These are phyloP conservation scores for Blastobotrys chiropterorum DNA, from an alignment of 805 yeast species.

Conservation along the genomic window DNA sequence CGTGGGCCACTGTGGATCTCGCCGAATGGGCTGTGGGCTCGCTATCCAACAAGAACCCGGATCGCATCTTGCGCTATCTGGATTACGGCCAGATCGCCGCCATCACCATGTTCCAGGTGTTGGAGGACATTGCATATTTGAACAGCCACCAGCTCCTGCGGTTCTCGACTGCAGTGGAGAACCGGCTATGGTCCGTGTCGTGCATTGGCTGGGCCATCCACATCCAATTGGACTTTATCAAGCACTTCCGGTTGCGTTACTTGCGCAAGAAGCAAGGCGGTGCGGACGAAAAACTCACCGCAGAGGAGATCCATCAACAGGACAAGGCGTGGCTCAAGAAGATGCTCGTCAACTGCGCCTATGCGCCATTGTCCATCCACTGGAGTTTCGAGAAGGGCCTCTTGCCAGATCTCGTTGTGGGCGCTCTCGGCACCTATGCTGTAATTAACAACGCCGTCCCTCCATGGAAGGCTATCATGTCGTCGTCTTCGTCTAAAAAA, in stretches of 20 bases:
- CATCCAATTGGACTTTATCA: constrained; percentile 31
- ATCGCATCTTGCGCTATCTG: constrained; percentile 22
- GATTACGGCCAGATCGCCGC: constrained; percentile 33
- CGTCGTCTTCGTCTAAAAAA: neutral
- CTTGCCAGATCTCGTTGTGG: constrained; percentile 30
- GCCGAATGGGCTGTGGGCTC: constrained; percentile 33
- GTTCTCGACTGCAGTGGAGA: constrained; percentile 23
- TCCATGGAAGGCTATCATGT: constrained; percentile 13
- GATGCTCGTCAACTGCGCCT: constrained; percentile 33
- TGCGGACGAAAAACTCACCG: neutral
- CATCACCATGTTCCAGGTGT: constrained; percentile 33
- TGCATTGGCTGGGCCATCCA: constrained; percentile 36
- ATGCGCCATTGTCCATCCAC: constrained; percentile 38
- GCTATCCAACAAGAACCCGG: constrained; percentile 25
- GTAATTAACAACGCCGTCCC: constrained; percentile 20
- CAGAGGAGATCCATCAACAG: neutral
- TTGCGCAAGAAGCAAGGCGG: constrained; percentile 4
- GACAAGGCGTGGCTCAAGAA: constrained; percentile 10
- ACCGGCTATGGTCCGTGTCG: constrained; percentile 32
- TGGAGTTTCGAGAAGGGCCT: constrained; percentile 36
- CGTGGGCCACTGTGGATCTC: constrained; percentile 33
- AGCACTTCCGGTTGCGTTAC: constrained; percentile 15
- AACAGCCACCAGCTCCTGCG: constrained; percentile 32
- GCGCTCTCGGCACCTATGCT: constrained; percentile 35
- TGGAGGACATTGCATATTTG: constrained; percentile 37